phyloP scores from a whole-genome alignment of 1,284 basidiomycete species.

The Filobasidium uniguttulatum region DNA sequence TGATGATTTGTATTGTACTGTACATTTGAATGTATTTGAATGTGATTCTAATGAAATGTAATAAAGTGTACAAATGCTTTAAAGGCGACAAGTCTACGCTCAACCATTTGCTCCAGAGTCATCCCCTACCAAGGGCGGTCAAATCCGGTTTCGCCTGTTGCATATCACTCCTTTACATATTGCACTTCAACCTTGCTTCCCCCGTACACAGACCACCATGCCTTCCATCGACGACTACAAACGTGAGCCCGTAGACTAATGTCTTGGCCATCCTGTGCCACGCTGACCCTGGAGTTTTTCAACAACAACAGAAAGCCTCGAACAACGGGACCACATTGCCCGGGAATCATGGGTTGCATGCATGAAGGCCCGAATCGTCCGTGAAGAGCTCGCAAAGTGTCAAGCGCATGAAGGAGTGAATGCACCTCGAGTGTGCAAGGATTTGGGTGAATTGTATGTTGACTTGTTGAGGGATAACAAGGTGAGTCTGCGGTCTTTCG shows the following conservation, averaged over 20 bases:
- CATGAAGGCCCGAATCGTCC: slow-evolving; percentile 84
- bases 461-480: slow-evolving; percentile 69
- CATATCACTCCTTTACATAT: not conserved
- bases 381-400: slow-evolving; percentile 82
- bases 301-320: too few relatives aligned
- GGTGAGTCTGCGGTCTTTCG: slow-evolving; percentile 48
- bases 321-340: slow-evolving; percentile 64
- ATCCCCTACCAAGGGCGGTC: too few relatives aligned
- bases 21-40: not conserved
- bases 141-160: not conserved
- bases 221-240: not conserved
- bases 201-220: not conserved
- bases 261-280: not conserved
- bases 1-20: not conserved
- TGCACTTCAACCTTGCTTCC: not conserved
- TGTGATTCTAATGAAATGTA: too few relatives aligned
- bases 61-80: too few relatives aligned
- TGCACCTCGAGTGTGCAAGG: slow-evolving; percentile 75
- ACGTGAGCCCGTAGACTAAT: not conserved
- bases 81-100: too few relatives aligned
- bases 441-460: slow-evolving; percentile 71
- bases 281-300: slow-evolving; percentile 35
- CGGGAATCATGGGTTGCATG: slow-evolving; percentile 87
- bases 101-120: too few relatives aligned
- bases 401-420: slow-evolving; percentile 85